Conservation (phyloP, 2,329 filamentous ascomycete genomes). For the Sarocladium kiliense region DNA sequence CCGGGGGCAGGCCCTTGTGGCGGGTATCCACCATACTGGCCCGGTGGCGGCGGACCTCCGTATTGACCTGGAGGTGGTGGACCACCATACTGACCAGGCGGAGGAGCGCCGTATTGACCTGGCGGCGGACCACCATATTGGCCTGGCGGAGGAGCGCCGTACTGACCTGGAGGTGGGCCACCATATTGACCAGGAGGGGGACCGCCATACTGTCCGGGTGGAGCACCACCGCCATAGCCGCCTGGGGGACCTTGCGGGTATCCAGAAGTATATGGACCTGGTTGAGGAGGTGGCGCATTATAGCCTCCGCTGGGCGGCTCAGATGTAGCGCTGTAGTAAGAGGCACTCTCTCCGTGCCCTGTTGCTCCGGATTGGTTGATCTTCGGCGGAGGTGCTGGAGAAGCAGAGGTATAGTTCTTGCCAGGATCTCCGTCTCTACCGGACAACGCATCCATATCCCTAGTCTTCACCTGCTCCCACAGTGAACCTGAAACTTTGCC, state of each 20-base stretch:
- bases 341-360: constrained; percentile 34
- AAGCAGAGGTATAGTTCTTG: constrained; percentile 31
- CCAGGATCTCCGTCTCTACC: constrained; percentile 37
- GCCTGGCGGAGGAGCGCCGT: constrained; percentile 16
- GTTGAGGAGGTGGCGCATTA: constrained; percentile 26
- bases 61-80: constrained; percentile 2
- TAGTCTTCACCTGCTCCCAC: constrained; percentile 56
- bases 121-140: constrained; percentile 2
- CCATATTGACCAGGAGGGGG: constrained; percentile 20
- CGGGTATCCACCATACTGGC: constrained; percentile 4
- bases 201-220: constrained; percentile 14
- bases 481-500: constrained; percentile 55
- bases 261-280: constrained; percentile 25
- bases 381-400: constrained; percentile 26
- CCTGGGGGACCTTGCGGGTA: constrained; percentile 25
- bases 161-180: constrained; percentile 23
- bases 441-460: constrained; percentile 52
- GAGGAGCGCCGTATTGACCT: constrained; percentile 5
- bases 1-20: constrained; percentile 17
- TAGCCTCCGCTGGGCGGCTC: constrained; percentile 10
- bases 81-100: constrained; percentile 2
- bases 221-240: constrained; percentile 14
- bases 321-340: constrained; percentile 18
- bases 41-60: not conserved
- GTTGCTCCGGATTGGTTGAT: constrained; percentile 27